Base-by-base conservation (phyloP, 352 stramenopile genomes). In the Salisapilia sapeloensis region DNA sequence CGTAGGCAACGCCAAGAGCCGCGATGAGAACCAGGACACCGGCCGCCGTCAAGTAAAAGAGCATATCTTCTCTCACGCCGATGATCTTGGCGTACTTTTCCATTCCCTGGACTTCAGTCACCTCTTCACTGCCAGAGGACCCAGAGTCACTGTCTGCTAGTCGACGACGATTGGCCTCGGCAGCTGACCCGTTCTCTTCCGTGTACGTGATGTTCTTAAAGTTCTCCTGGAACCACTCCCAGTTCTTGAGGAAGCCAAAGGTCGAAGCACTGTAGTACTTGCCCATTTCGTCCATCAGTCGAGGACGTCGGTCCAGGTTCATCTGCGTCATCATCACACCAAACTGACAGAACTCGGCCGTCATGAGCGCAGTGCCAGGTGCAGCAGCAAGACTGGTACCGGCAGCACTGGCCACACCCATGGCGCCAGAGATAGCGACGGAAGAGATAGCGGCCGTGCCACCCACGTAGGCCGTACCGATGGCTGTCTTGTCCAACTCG, bases 241-340 rank as follows among this genome's bases (percentile, higher is more conserved):
- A n/a, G n/a, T n/a, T n/a, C n/a, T n/a, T n/a, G 1, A 86, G 47
- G 42, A 86, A 86, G 7, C 34, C 50, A 36, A 78, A 81, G 12
- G 56, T 47, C 3, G 71, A 56, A 2, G 67, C 55, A 4, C 66
- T 47, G 64, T 83, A 78, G 26, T 63, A 53, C 29, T 66, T 70
- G 17, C 71, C 71, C 66, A 85, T 81, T 27, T 81, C 61, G 45
- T 82, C 63, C 18, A 85, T 54, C 35, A 83, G 60, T 1, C 63
- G 63, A 15, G 70, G 66, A 19, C 63, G 69, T 4, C 63, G 66
- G 23, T 85, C 64, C 14, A 85, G 45, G 48, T 85, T 85, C 61
- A 85, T 76, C 39, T 85, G 70, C 50, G 72, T 85, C 19, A 85
- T 54, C 70, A 85, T 85, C 35, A 85, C 61, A 7, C 61, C 61